Evolutionary conservation across 176 grass and related monocot species (phyloP), one percentile per base, ranked within the genome.

Genomic region (Rhipidocladum racemiflorum): DNA sequence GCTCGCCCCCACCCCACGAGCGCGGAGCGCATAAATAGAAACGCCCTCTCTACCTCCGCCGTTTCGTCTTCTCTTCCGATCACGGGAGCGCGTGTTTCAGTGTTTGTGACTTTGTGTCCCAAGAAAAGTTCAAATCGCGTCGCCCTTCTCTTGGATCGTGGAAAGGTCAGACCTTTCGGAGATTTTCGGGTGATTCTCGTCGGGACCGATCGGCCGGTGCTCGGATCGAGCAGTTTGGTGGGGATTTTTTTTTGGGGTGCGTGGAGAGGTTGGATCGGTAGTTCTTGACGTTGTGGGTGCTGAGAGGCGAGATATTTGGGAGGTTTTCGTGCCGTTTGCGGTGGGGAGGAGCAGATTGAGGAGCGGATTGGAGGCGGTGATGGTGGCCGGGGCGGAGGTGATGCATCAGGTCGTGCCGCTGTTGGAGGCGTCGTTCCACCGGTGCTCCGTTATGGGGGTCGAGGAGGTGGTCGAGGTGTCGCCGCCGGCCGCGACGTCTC

Each of bases 351-450:
- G 1, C 23, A 4, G 1, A 23, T 25, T 25, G 23, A 12, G 13
- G 56, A 27, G 56, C 10, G 56, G 56, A 51, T 89, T 45, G 57
- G 84, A 65, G 54, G 39, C 67, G 81, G 87, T 87, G 84, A 98
- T 98, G 92, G 95, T 92, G 43, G 95, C 92, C 30, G 95, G 83
- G 39, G 75, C 90, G 80, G 88, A 98, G 78, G 77, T 91, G 44
- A 89, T 95, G 49, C 89, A 90, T 77, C 90, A 90, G 83, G 83
- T 81, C 72, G 78, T 86, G 68, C 88, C 83, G 67, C 80, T 90
- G 79, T 51, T 90, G 24, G 88, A 90, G 88, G 70, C 72, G 39
- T 49, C 57, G 78, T 76, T 77, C 83, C 78, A 48, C 50, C 77
- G 60, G 3, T 84, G 79, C 79, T 81, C 80, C 46, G 88, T 89